Conservation (phyloP, 352 stramenopile species). For the Phytophthora ramorum region DNA sequence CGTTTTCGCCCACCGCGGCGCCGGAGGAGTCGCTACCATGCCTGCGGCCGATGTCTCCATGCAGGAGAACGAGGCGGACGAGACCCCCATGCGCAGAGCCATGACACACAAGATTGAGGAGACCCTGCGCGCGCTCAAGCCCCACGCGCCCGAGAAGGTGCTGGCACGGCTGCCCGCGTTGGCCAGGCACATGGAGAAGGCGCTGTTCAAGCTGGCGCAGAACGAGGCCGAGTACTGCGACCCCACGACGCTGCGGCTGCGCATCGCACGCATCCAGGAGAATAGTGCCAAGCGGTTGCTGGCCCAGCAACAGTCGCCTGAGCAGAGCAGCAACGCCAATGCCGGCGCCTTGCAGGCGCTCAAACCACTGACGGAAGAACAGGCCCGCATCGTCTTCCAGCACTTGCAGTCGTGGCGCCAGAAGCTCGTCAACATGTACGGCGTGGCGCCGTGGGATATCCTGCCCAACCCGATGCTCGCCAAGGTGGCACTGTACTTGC, state of each 20-base stretch:
- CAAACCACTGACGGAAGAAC: constrained; percentile 62
- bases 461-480: constrained; percentile 73
- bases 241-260: constrained; percentile 89
- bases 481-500: constrained; percentile 72
- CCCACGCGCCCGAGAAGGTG: constrained; percentile 95
- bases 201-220: constrained; percentile 87
- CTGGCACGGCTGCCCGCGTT: constrained; percentile 95
- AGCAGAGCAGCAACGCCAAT: constrained; percentile 22
- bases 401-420: constrained; percentile 82
- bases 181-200: constrained; percentile 96
- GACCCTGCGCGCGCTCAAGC: constrained; percentile 93
- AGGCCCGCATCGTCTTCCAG: constrained; percentile 67
- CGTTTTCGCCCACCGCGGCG: constrained; percentile 12
- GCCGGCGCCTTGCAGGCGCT: constrained; percentile 7
- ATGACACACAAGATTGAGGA: constrained; percentile 87
- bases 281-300: constrained; percentile 67
- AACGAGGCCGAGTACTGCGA: constrained; percentile 94
- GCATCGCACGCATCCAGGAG: constrained; percentile 91
- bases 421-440: constrained; percentile 80
- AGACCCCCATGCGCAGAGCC: constrained; percentile 43
- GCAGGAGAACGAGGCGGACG: constrained; percentile 43
- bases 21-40: constrained; percentile 15
- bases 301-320: constrained; percentile 34
- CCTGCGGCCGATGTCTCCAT: constrained; percentile 17
- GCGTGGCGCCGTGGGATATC: constrained; percentile 75